Base-by-base conservation (phyloP, 257 asterid species). In the Petunia axillaris region DNA sequence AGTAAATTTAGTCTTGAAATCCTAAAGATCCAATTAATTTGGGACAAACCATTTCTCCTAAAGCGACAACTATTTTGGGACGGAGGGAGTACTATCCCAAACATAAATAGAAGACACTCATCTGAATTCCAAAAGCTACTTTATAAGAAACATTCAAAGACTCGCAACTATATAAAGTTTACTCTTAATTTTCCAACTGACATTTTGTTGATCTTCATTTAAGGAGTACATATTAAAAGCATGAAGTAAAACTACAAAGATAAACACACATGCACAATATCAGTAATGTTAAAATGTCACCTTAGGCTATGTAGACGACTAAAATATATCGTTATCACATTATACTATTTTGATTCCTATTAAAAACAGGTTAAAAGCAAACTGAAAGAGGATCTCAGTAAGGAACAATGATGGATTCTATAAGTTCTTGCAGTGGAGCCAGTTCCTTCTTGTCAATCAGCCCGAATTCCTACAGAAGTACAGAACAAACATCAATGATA, bases 371-470 rank as follows among this genome's bases (percentile, higher is more conserved):
- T 73, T 11, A 13, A 73, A 36, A 73, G 4, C 46, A 73, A 73
- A 50, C 2, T 50, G 46, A 73, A 5, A 71, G 44, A 35, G 13
- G 7, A 73, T 50, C 78, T 86, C 85, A 93, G 64, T 88, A 88
- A 50, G 97, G 96, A 64, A 91, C 92, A 58, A 82, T 54, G 41
- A 94, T 88, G 71, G 97, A 89, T 79, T 94, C 95, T 78, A 94
- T 89, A 81, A 92, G 95, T 83, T 94, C 97, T 79, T 92, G 93
- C 46, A 94, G 91, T 10, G 97, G 98, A 78, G 98, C 97, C 73
- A 94, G 91, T 82, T 94, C 98, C 92, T 87, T 90, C 89, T 89
- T 94, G 85, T 91, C 97, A 71, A 92, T 92, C 91, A 94, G 90
- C 75, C 84, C 85, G 80, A 94, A 94, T 86, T 94, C 98, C 98